Conservation (phyloP, 352 stramenopile genomes). For the Lagenidium giganteum region DNA sequence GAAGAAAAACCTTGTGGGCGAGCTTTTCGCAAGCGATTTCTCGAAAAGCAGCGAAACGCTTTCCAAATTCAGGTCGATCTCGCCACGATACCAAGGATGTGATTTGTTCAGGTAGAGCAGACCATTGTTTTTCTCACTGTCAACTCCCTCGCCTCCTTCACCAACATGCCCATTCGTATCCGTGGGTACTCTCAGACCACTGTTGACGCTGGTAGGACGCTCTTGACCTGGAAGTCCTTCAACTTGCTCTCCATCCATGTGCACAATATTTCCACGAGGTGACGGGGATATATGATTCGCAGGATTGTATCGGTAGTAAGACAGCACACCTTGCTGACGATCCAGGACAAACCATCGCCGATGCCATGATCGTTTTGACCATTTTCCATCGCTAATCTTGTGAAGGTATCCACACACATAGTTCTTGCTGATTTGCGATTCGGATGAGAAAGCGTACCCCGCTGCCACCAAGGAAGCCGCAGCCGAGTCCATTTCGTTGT, state of each 20-base stretch:
- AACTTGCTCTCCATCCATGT: slow-evolving; percentile 39
- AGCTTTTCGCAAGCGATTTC: slow-evolving; percentile 70
- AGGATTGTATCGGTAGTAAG: slow-evolving; percentile 80
- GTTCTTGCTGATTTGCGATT: slow-evolving; percentile 73
- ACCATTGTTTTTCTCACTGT: too few relatives aligned
- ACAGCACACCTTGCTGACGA: slow-evolving; percentile 61
- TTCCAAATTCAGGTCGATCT: slow-evolving; percentile 67
- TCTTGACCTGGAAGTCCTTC: neutral
- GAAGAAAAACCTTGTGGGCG: slow-evolving; percentile 80
- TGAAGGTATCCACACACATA: slow-evolving; percentile 82
- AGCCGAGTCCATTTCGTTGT: slow-evolving; percentile 17
- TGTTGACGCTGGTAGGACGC: too few relatives aligned
- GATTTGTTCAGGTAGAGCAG: slow-evolving; percentile 72
- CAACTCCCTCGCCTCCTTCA: neutral
- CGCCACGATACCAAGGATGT: slow-evolving; percentile 75
- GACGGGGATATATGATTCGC: slow-evolving; percentile 56
- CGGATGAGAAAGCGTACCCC: slow-evolving; percentile 65
- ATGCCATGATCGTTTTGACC: slow-evolving; percentile 78
- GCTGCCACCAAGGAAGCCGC: slow-evolving; percentile 30
- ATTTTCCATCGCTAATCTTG: slow-evolving; percentile 85
- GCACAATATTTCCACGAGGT: slow-evolving; percentile 68
- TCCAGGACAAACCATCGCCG: slow-evolving; percentile 84
- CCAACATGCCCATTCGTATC: too few relatives aligned
- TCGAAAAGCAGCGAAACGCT: slow-evolving; percentile 79
- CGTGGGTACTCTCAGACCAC: too few relatives aligned